Evolutionary conservation across 108 stramenopile species (phyloP), one percentile per base, ranked within the genome.

Genomic region (Stephanodiscus triporus): DNA sequence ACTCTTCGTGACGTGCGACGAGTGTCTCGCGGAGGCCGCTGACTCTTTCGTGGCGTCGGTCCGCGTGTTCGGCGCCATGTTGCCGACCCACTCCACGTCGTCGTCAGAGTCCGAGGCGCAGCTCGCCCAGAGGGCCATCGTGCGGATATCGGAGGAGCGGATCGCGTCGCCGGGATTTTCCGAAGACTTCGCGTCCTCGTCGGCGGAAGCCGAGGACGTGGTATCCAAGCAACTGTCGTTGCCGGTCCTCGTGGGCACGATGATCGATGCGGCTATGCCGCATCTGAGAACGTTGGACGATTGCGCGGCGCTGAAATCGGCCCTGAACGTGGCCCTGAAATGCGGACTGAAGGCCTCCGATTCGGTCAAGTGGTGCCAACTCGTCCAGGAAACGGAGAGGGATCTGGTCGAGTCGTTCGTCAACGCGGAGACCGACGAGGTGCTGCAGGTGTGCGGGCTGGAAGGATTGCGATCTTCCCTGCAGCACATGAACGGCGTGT

Each of bases 11-110:
- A 57, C 79, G 27, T 71, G 91, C 47, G 70, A 86, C 13, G 90
- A 91, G 27, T 90, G 89, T 75, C 73, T 95, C 11, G 49, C 53
- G 14, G 94, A 95, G 66, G 87, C 86, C 11, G 63, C 88, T 1
- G 74, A 80, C 38, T 89, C 87, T 6, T 95, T 83, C 72, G 89
- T 85, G 26, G 94, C 91, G 8, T 92, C 94, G 4, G 74, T 92
- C 20, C 81, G 90, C 14, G 91, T 88, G 6, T 92, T 91, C 63
- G 80, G 79, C 19, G 90, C 94, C 63, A 91, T 88, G 86, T 43
- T 95, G n/a, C 83, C 70, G 32, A 75, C 76, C 32, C 76, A 91
- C 29, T 60, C 88, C n/a, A 14, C 80, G 17, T 22, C 77, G 17
- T 80, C 86, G 14, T 81, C 82, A 4, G 87, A 89, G 37, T 78